These are phyloP conservation scores for Paramecium tetraurelia DNA, from an alignment of 73 alveolate species.

Conservation along the genomic window DNA sequence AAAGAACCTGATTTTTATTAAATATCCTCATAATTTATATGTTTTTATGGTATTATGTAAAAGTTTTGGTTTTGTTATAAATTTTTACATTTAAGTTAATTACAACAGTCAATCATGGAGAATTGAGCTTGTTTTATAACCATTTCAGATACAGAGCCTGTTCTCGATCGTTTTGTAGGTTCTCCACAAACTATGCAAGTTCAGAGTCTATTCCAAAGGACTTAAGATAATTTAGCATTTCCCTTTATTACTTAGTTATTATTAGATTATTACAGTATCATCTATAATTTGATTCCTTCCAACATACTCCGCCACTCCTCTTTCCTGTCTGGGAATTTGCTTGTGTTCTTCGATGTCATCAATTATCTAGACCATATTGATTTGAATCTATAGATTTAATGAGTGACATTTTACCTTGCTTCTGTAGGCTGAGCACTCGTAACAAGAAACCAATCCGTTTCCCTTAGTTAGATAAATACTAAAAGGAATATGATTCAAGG, in stretches of 20 bases:
- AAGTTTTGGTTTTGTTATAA: not conserved
- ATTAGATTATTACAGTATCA: slow-evolving; percentile 9
- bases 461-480: slow-evolving; percentile 38
- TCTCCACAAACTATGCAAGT: slow-evolving; percentile 84
- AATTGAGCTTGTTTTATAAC: slow-evolving; percentile 60
- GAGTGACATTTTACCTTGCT: slow-evolving; percentile 12
- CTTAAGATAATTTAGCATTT: slow-evolving; percentile 75
- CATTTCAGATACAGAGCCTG: slow-evolving; percentile 86
- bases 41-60: not conserved
- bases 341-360: slow-evolving; percentile 56
- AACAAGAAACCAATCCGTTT: slow-evolving; percentile 30
- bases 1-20: not conserved
- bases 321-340: slow-evolving; percentile 45
- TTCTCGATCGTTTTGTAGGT: slow-evolving; percentile 80
- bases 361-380: slow-evolving; percentile 49
- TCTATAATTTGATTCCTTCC: slow-evolving; percentile 84
- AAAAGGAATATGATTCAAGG: slow-evolving; percentile 31
- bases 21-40: not conserved
- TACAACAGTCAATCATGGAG: not conserved
- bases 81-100: not conserved
- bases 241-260: slow-evolving; percentile 59
- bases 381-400: slow-evolving; percentile 40
- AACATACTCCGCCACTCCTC: slow-evolving; percentile 64
- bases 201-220: slow-evolving; percentile 82
- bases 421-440: slow-evolving; percentile 44